Conservation (phyloP, 805 yeast species). For the Blastobotrys muscicola region DNA sequence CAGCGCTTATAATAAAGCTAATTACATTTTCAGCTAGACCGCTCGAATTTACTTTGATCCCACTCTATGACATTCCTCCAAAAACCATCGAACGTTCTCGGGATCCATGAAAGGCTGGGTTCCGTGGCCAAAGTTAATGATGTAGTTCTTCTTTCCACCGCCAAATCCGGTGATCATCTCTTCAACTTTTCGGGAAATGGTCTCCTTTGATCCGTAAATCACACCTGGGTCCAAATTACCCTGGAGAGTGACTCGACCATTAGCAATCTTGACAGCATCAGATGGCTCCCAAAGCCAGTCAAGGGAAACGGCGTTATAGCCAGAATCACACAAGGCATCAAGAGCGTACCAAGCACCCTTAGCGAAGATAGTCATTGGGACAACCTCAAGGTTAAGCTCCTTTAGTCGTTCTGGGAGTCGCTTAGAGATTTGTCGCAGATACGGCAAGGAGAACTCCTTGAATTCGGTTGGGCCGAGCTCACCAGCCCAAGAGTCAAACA, state of each 20-base stretch:
- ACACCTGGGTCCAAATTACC: constrained; percentile 95
- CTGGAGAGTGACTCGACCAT: constrained; percentile 76
- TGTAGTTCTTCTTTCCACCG: constrained; percentile 87
- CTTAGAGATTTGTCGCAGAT: constrained; percentile 63
- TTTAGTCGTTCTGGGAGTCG: constrained; percentile 58
- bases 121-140: constrained; percentile 95
- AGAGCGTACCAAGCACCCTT: constrained; percentile 97
- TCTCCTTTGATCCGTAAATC: constrained; percentile 82
- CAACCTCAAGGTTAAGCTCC: constrained; percentile 66
- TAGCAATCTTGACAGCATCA: constrained; percentile 67
- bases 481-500: constrained; percentile 97
- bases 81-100: constrained; percentile 72
- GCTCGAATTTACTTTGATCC: constrained; percentile 32
- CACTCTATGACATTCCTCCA: constrained; percentile 77
- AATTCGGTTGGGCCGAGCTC: constrained; percentile 89
- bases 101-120: constrained; percentile 98
- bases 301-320: constrained; percentile 80
- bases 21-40: not conserved
- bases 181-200: constrained; percentile 71
- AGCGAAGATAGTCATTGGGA: constrained; percentile 86
- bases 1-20: no score
- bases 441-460: constrained; percentile 81
- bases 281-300: constrained; percentile 87
- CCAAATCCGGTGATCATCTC: constrained; percentile 85
- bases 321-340: constrained; percentile 69